phyloP scores from a whole-genome alignment of 345 rosid species.

The Syzygium aromaticum region DNA sequence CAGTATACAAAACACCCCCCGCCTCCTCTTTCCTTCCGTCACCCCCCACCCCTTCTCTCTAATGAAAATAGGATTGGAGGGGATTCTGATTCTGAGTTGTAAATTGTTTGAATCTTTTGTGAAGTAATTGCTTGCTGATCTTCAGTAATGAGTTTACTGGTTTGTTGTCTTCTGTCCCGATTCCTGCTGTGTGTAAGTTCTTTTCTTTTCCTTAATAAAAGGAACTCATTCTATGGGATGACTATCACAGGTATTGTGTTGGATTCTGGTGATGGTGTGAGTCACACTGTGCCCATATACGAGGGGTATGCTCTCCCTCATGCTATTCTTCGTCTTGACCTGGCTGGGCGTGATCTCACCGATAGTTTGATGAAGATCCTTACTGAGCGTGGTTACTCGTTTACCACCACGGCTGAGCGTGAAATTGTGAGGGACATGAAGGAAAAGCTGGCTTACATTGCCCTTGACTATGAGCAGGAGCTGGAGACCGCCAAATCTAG shows the following conservation, averaged over 20 bases:
- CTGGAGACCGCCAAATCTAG: conserved; percentile 81
- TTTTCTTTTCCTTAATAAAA: background rate
- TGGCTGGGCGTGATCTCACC: conserved; percentile 92
- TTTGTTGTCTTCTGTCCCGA: background rate
- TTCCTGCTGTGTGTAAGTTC: background rate
- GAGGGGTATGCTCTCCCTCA: conserved; percentile 91
- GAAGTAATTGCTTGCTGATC: background rate
- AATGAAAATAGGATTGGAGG: background rate
- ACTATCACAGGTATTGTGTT: conserved; percentile 63
- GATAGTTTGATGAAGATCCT: conserved; percentile 80
- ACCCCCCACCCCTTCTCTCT: background rate
- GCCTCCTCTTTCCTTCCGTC: background rate
- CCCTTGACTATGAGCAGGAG: conserved; percentile 92
- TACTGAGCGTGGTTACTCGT: conserved; percentile 91
- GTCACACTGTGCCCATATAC: conserved; percentile 84
- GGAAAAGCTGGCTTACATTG: conserved; percentile 87
- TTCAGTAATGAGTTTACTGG: background rate
- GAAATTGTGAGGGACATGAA: conserved; percentile 96
- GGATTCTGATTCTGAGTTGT: background rate
- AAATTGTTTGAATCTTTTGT: background rate
- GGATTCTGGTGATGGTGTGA: conserved; percentile 94
- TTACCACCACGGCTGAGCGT: conserved; percentile 95
- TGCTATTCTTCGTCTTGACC: conserved; percentile 87
- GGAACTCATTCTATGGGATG: background rate
- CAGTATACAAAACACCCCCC: background rate